A percentile compares a stretch with the other conserved stretches of the same genome.
These are phyloP conservation scores for Flaveria brownii DNA, from an alignment of 129 eudicot genomes.

Conservation along the genomic window DNA sequence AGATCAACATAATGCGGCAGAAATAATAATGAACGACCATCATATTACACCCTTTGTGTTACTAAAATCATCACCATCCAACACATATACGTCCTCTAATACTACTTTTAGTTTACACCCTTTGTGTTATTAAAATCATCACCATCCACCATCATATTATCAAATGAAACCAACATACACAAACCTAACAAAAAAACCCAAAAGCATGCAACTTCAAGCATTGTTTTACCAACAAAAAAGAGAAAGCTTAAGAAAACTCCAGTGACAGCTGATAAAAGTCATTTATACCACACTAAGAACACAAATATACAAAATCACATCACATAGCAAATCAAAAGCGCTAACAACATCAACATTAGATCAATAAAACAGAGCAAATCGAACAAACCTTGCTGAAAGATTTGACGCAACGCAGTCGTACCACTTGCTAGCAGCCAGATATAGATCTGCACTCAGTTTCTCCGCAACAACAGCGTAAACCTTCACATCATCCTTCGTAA, in stretches of 20 bases:
- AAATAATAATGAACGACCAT: neutral
- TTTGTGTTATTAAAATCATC: no score
- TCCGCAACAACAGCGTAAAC: constrained; percentile 66
- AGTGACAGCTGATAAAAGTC: neutral
- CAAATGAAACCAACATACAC: no score
- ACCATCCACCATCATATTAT: no score
- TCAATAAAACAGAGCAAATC: neutral
- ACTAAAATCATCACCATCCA: no score
- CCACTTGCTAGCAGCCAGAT: constrained; percentile 87
- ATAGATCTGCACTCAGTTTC: constrained; percentile 61
- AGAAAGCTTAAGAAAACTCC: no score
- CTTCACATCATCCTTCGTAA: constrained; percentile 86
- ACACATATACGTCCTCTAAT: no score
- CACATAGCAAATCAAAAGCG: neutral
- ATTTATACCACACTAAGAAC: neutral
- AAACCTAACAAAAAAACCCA: no score
- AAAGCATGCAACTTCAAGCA: no score
- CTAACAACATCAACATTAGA: neutral
- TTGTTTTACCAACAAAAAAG: no score
- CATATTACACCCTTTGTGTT: neutral
- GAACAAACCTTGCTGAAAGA: constrained; percentile 60
- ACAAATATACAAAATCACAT: constrained; percentile 2
- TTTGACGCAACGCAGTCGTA: constrained; percentile 48
- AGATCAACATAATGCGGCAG: neutral
- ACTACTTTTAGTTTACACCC: no score